These are phyloP conservation scores for Pyrrhoderma noxium DNA, from an alignment of 1,284 basidiomycete species.

Conservation along the genomic window DNA sequence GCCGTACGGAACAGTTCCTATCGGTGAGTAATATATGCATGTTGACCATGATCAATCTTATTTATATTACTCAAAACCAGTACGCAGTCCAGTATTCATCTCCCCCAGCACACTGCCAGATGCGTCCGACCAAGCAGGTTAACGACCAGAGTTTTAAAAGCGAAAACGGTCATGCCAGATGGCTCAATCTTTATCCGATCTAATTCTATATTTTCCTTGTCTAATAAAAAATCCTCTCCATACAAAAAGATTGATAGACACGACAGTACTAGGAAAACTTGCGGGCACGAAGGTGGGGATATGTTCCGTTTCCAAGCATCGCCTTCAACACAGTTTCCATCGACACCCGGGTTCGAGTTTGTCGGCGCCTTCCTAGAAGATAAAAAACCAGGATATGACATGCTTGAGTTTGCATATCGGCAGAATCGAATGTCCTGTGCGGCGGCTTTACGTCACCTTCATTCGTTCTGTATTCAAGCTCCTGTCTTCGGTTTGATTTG, in stretches of 20 bases:
- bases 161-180: constrained; percentile 42
- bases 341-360: constrained; percentile 43
- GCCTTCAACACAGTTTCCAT: constrained; percentile 38
- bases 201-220: constrained; percentile 31
- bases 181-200: constrained; percentile 40
- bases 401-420: constrained; percentile 46
- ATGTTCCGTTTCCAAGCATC: constrained; percentile 49
- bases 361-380: constrained; percentile 49
- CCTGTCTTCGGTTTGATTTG: constrained; percentile 51
- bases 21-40: constrained; percentile 28
- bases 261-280: constrained; percentile 28
- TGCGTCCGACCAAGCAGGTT: constrained; percentile 23
- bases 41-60: background rate
- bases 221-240: constrained; percentile 35
- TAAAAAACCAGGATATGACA: constrained; percentile 44
- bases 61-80: constrained; percentile 24
- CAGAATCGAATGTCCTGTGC: constrained; percentile 54
- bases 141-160: constrained; percentile 33
- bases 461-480: constrained; percentile 37
- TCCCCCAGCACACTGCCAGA: constrained; percentile 37
- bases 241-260: constrained; percentile 41
- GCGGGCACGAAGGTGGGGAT: constrained; percentile 32
- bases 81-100: constrained; percentile 40
- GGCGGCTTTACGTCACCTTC: constrained; percentile 41
- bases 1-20: constrained; percentile 34